Base-by-base conservation (phyloP, 768 basidiomycete genomes). In the Infundibulicybe gibba region DNA sequence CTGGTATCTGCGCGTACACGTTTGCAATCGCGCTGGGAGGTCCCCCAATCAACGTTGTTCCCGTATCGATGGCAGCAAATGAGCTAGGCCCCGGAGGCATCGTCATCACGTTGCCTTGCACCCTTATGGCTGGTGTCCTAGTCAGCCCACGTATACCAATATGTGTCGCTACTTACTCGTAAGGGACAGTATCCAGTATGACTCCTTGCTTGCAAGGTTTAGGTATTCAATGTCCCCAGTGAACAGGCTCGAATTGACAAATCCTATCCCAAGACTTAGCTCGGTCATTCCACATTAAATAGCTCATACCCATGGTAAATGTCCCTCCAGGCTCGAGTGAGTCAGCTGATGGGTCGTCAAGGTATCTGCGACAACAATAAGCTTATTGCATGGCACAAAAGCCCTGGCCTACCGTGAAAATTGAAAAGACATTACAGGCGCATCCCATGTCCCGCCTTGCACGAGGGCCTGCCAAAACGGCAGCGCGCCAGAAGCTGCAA, bases 21-120 rank as follows among this genome's bases (percentile, higher is more conserved):
- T 61, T 62, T 3, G 74, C 61, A 21, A 95, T 80, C 43, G 69
- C 69, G 11, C 60, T 60, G 0, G 76, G 3, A 0, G 97, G 94
- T 0, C 92, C 95, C 6, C 90, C 94, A 35, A 98, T 78, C 33
- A 97, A 80, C 2, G 97, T 97, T 0, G 97, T 98, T 44, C 95
- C 97, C 2, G 94, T 97, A 60, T 99, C 97, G 49, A 98, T 97
- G 12, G 93, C 97, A 3, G 87, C 83, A 48, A 78, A 79, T 0
- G 85, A 74, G 1, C 55, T 55, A 3, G 68, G 56, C 0, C 76
- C 77, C 0, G 72, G 64, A 1, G 75, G 61, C 8, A 89, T 54
- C 0, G 67, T 50, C 11, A 90, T 55, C 1, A 67, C 55, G 10
- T 56, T 68, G 16, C 81, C 81, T 52, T 87, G 80, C 0, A 89